Percentiles rank a stretch among this genome's conserved stretches.
These are phyloP conservation scores for Penicillium psychrofluorescens DNA, from an alignment of 495 filamentous ascomycete species.

Conservation along the genomic window DNA sequence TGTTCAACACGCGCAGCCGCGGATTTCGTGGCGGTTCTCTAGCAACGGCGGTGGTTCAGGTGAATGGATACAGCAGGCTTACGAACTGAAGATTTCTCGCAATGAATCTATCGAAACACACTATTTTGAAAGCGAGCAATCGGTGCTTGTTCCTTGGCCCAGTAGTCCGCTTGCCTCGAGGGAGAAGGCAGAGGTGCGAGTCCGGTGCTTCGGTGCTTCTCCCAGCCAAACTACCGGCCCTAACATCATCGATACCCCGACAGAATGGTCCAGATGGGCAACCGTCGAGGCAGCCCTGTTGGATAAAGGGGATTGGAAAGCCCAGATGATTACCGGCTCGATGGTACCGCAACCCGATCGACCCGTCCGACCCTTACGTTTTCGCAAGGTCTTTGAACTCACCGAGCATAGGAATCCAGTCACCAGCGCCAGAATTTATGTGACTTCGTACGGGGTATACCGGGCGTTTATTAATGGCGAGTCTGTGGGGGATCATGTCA, in stretches of 20 bases:
- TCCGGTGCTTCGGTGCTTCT: not conserved
- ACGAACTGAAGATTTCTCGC: conserved; percentile 5
- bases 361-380: conserved; percentile 2
- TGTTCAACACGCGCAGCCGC: too few species aligned
- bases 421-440: conserved; percentile 2
- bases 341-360: not conserved
- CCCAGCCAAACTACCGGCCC: not conserved
- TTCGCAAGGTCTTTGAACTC: not conserved
- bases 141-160: conserved; percentile 5
- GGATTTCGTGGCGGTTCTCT: too few species aligned
- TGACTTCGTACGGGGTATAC: conserved; percentile 6
- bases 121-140: not conserved
- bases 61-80: conserved; percentile 2
- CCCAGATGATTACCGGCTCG: conserved; percentile 2
- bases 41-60: too few species aligned
- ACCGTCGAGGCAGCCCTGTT: conserved; percentile 6
- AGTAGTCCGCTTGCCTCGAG: conserved; percentile 1
- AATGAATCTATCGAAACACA: not conserved
- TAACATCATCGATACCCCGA: not conserved
- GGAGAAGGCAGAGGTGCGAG: conserved; percentile 1
- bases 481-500: conserved; percentile 5
- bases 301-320: conserved; percentile 2
- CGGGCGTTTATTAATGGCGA: conserved; percentile 4
- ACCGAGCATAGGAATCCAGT: too few species aligned
- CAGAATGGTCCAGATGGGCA: conserved; percentile 5